phyloP scores from a whole-genome alignment of 1,284 basidiomycete genomes.

The Cystobasidium pallidum region DNA sequence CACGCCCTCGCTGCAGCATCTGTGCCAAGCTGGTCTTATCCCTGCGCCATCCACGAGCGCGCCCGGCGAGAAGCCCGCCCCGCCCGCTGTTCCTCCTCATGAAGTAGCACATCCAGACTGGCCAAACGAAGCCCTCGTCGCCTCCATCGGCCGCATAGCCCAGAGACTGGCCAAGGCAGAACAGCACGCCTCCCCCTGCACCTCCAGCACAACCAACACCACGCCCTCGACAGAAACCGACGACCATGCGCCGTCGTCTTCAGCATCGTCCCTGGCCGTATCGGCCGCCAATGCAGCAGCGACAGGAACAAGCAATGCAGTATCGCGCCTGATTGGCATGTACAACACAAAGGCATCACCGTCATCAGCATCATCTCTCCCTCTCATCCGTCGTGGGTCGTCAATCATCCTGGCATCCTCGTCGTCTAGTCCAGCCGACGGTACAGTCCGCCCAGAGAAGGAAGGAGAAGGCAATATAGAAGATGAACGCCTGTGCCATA shows the following conservation, averaged over 20 bases:
- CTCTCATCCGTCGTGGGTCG: slow-evolving; percentile 8
- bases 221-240: slow-evolving; percentile 8
- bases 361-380: slow-evolving; percentile 3
- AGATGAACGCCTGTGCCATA: slow-evolving; percentile 27
- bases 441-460: neutral
- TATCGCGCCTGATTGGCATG: slow-evolving; percentile 24
- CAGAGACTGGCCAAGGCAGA: slow-evolving; percentile 44
- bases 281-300: slow-evolving; percentile 2
- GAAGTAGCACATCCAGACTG: slow-evolving; percentile 22
- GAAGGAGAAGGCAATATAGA: slow-evolving; percentile 13
- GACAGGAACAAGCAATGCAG: slow-evolving; percentile 26
- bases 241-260: neutral
- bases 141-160: slow-evolving; percentile 37
- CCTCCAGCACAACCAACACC: neutral
- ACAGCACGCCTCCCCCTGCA: slow-evolving; percentile 1
- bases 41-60: slow-evolving; percentile 7
- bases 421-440: neutral
- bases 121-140: slow-evolving; percentile 27
- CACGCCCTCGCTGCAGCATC: slow-evolving; percentile 41
- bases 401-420: neutral
- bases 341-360: slow-evolving; percentile 1
- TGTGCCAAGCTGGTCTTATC: slow-evolving; percentile 44
- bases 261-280: neutral
- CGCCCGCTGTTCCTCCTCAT: slow-evolving; percentile 19
- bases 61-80: neutral